Evolutionary conservation across 2,329 filamentous ascomycete species (phyloP).

Genomic region (Sphaerulina vaccinii): DNA sequence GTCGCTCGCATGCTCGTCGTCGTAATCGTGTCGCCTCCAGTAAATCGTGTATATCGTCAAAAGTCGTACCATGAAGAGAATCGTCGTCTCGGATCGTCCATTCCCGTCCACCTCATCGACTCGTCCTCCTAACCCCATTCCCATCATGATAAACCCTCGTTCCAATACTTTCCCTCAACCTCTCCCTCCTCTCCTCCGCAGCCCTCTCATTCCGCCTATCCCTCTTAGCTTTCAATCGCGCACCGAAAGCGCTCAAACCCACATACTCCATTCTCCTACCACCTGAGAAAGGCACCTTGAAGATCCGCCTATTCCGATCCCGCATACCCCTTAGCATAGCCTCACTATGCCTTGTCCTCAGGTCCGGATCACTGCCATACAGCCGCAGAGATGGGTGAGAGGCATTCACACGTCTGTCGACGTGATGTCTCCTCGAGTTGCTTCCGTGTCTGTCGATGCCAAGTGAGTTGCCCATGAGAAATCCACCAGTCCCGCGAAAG

Average conservation of each 20-base stretch:
- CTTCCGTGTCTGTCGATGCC: slow-evolving; percentile 53
- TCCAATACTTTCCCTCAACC: slow-evolving; percentile 54
- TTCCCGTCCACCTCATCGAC: neutral
- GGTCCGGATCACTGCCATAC: too few species aligned
- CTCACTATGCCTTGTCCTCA: slow-evolving; percentile 20
- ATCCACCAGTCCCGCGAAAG: slow-evolving; percentile 45
- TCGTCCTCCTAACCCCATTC: neutral
- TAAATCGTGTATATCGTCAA: too few species aligned
- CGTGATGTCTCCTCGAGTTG: slow-evolving; percentile 44
- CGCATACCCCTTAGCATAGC: slow-evolving; percentile 24
- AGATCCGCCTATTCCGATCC: slow-evolving; percentile 18
- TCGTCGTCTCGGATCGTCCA: too few species aligned
- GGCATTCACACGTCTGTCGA: slow-evolving; percentile 29
- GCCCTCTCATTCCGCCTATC: slow-evolving; percentile 46
- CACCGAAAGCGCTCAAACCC: slow-evolving; percentile 50
- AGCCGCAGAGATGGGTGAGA: slow-evolving; percentile 11
- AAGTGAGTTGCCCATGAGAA: slow-evolving; percentile 56
- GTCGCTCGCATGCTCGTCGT: too few species aligned
- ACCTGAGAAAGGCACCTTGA: slow-evolving; percentile 27
- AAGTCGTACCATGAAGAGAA: too few species aligned
- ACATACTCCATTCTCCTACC: slow-evolving; percentile 53
- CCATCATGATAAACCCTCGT: slow-evolving; percentile 21
- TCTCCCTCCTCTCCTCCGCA: slow-evolving; percentile 53
- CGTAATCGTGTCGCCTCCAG: too few species aligned
- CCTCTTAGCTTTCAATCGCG: slow-evolving; percentile 46